Evolutionary conservation across 306 rosid genomes (phyloP).

Genomic region (Lathyrus aphaca): DNA sequence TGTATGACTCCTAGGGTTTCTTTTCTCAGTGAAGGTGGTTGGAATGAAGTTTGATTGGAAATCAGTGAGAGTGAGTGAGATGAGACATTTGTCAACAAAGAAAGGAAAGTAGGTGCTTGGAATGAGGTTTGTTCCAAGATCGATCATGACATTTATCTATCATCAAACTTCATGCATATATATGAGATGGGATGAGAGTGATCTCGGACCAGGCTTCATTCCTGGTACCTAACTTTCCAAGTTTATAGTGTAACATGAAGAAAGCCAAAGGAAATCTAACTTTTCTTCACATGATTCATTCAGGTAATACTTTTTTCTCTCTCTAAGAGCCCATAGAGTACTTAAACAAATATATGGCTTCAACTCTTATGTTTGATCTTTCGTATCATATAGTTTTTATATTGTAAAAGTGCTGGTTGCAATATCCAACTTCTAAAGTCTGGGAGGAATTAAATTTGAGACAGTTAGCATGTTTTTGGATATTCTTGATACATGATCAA

Average conservation of each 20-base stretch:
- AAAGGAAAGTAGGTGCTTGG: slow-evolving; percentile 52
- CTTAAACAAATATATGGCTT: too few relatives aligned
- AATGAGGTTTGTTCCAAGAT: slow-evolving; percentile 68
- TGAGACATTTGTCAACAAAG: slow-evolving; percentile 25
- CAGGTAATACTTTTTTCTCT: neutral
- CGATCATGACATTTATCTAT: slow-evolving; percentile 2
- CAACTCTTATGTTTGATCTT: too few relatives aligned
- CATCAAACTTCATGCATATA: slow-evolving; percentile 29
- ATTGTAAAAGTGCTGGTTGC: too few relatives aligned
- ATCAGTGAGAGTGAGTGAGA: slow-evolving; percentile 30
- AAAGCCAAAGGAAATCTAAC: slow-evolving; percentile 32
- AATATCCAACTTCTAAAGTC: too few relatives aligned
- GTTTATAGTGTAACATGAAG: slow-evolving; percentile 19
- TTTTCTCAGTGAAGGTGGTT: slow-evolving; percentile 34
- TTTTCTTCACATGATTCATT: slow-evolving; percentile 12
- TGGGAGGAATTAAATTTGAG: too few relatives aligned
- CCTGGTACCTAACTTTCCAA: slow-evolving; percentile 65
- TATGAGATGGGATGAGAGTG: slow-evolving; percentile 33
- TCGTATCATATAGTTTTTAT: too few relatives aligned
- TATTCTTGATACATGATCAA: too few relatives aligned
- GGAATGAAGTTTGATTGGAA: slow-evolving; percentile 74
- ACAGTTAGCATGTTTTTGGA: too few relatives aligned
- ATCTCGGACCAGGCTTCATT: slow-evolving; percentile 97
- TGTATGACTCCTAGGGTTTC: neutral
- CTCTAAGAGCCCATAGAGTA: too few relatives aligned